Percentiles rank a stretch among this genome's conserved stretches.
These are phyloP conservation scores for Scytalidium lignicola DNA, from an alignment of 2,329 filamentous ascomycete genomes.

Conservation along the genomic window DNA sequence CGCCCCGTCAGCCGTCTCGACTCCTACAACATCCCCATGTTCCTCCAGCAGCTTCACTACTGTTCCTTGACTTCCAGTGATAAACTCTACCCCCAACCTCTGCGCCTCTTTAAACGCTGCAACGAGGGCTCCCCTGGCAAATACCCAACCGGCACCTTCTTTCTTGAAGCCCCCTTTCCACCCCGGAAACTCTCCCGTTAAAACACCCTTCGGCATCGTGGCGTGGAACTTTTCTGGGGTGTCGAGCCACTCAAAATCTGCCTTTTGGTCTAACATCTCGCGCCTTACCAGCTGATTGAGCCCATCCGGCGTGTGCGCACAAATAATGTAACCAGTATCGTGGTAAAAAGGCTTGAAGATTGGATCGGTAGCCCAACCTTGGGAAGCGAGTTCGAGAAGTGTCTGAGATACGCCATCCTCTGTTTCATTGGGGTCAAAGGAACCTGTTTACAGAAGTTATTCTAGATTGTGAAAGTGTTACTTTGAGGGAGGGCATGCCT, in stretches of 20 bases:
- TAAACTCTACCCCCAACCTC: conserved; percentile 40
- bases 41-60: conserved; percentile 34
- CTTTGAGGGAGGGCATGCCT: conserved; percentile 16
- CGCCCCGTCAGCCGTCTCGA: conserved; percentile 35
- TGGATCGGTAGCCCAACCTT: conserved; percentile 38
- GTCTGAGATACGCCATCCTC: conserved; percentile 22
- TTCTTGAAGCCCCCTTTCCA: conserved; percentile 46
- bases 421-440: conserved; percentile 15
- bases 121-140: conserved; percentile 43
- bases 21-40: conserved; percentile 35
- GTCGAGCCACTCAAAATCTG: conserved; percentile 30
- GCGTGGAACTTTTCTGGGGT: conserved; percentile 40
- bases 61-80: conserved; percentile 35
- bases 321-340: conserved; percentile 39
- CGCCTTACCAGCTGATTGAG: conserved; percentile 33
- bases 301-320: conserved; percentile 35
- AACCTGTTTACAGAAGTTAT: conserved; percentile 20
- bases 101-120: conserved; percentile 39
- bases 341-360: conserved; percentile 40
- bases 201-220: conserved; percentile 46
- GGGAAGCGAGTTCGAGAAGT: conserved; percentile 31
- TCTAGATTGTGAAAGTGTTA: conserved; percentile 19
- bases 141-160: conserved; percentile 46
- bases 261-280: conserved; percentile 27
- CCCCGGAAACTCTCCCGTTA: conserved; percentile 42